Conservation (phyloP, 1,284 basidiomycete genomes). For the Malassezia sp. region DNA sequence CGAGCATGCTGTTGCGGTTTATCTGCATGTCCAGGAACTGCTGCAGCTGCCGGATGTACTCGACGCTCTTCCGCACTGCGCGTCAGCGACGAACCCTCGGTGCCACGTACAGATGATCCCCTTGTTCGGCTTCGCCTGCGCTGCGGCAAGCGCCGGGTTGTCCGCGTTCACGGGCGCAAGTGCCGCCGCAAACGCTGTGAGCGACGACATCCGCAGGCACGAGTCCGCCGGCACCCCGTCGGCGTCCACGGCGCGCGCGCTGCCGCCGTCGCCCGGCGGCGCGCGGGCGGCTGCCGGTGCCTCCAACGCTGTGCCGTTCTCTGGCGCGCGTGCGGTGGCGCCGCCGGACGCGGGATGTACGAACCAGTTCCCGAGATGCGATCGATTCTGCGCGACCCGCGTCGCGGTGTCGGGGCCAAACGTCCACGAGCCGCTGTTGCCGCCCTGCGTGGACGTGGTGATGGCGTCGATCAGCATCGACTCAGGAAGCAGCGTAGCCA, state of each 20-base stretch:
- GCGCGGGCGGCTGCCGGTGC: constrained; percentile 18
- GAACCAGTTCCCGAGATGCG: background rate
- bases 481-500: constrained; percentile 74
- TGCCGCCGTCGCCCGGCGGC: constrained; percentile 17
- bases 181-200: constrained; percentile 24
- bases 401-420: constrained; percentile 1
- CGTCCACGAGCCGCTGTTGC: constrained; percentile 22
- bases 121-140: constrained; percentile 44
- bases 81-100: too few relatives aligned
- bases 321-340: too few relatives aligned
- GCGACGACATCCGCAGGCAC: constrained; percentile 22
- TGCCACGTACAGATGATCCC: constrained; percentile 45
- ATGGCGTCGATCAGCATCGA: constrained; percentile 41
- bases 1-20: constrained; percentile 30
- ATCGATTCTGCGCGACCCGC: background rate
- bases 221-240: constrained; percentile 7
- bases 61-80: constrained; percentile 40
- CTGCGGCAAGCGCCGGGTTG: constrained; percentile 32
- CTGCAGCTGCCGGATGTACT: constrained; percentile 42
- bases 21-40: constrained; percentile 40
- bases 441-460: constrained; percentile 24
- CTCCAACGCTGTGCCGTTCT: too few relatives aligned
- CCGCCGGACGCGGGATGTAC: too few relatives aligned
- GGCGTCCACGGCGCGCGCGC: constrained; percentile 2
- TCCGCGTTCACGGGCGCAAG: constrained; percentile 31